Base-by-base conservation (phyloP, 306 rosid species). In the Glycine tomentella region DNA sequence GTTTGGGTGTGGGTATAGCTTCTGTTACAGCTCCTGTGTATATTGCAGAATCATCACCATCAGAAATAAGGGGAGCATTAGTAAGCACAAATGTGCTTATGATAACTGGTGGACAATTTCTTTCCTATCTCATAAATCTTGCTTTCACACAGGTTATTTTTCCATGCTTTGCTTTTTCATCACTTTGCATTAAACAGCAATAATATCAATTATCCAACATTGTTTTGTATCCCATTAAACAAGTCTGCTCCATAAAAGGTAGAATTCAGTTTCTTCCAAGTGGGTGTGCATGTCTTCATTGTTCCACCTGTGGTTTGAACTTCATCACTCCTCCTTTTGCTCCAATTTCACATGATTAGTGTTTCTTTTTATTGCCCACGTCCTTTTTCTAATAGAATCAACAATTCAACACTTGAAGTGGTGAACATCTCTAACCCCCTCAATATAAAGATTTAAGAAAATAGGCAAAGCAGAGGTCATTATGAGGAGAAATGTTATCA, bases 1-100 rank as follows among this genome's bases (percentile, higher is more conserved):
- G 98, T 77, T 81, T 94, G 6, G 98, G 94, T 15, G 86, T 94
- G 25, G 98, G 98, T 31, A 68, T 88, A 66, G 97, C 97, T 52
- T 94, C 98, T 74, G 97, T 92, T 52, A 94, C 97, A 67, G 98
- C 98, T 80, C 98, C 98, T 51, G 94, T 94, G 1, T 94, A 94
- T 86, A 94, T 94, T 79, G 96, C 98, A 7, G 98, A 94, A 80
- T 89, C 85, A 74, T 89, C 98, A 3, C 98, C 98, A 3, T 91
- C 98, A 11, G 98, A 94, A 84, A 94, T 94, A 76, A 90, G 98
- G 83, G 98, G 98, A 87, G 89, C 79, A 61, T 79, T 94, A 79
- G 97, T 94, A 15, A 88, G 96, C 88, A 91, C 89, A 61, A 94
- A 94, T 84, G 96, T 92, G 72, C 96, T 92, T 50, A 90, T 94